A percentile compares a stretch with the other conserved stretches of the same genome.
Conservation (phyloP, 2,329 filamentous ascomycete genomes). For the Pseudogymnoascus sp. region DNA sequence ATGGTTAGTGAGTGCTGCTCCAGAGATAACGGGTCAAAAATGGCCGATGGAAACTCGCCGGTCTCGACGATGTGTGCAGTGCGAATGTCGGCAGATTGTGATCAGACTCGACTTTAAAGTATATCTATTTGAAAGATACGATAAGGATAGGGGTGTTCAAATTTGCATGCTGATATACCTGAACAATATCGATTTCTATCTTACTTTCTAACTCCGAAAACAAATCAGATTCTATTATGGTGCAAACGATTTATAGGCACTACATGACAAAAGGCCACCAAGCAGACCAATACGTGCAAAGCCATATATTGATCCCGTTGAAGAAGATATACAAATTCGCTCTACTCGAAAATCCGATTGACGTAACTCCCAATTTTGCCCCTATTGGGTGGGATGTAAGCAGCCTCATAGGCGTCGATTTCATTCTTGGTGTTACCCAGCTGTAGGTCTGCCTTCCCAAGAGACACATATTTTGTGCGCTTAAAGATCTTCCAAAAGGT, state of each 20-base stretch:
- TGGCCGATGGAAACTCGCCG: neutral
- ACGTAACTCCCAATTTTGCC: slow-evolving; percentile 5
- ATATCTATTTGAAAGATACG: neutral
- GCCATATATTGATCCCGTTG: too few species aligned
- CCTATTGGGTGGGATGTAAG: neutral
- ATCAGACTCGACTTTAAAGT: neutral
- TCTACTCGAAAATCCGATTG: slow-evolving; percentile 11
- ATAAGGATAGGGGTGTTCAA: neutral
- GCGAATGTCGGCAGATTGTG: neutral
- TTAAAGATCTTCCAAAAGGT: slow-evolving; percentile 64
- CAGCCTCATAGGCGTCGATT: slow-evolving; percentile 10
- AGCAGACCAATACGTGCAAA: neutral
- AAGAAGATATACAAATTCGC: neutral
- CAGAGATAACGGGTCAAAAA: neutral
- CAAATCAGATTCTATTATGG: neutral
- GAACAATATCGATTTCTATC: neutral
- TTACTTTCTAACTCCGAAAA: neutral
- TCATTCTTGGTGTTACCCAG: slow-evolving; percentile 10
- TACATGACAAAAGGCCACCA: neutral
- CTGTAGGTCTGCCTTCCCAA: slow-evolving; percentile 32
- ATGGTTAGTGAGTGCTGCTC: neutral
- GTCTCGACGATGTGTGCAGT: neutral
- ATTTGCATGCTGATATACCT: neutral
- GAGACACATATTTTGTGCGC: slow-evolving; percentile 40
- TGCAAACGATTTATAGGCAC: neutral